Base-by-base conservation (phyloP, 768 basidiomycete genomes). In the Mycena filopes region DNA sequence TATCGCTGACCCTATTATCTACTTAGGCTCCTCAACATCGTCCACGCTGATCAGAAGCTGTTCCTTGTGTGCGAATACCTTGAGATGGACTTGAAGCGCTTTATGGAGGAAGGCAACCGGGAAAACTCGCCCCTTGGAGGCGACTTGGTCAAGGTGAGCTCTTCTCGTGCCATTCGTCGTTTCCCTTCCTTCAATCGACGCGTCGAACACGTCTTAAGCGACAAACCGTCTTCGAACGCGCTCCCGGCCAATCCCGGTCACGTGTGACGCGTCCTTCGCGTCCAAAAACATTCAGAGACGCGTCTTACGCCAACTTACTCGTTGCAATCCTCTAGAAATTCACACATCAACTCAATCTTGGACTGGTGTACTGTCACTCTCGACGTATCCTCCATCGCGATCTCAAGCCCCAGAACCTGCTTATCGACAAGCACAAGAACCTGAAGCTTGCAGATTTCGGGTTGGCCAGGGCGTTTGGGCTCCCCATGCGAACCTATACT, bases 61-160 rank as follows among this genome's bases (percentile, higher is more conserved):
- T 99, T 96, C 80, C 89, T 99, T 64, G 98, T 99, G 36, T 98
- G 96, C 75, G 98, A 99, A 79, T 99, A 96, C 79, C 85, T 99
- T 60, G 96, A 99, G 74, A 90, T 96, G 62, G 98, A 99, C 79
- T 80, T 99, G 67, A 99, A 99, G 78, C 87, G 93, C 36, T 99
- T 96, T 79, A 98, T 99, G 87, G 98, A 99, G 76, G 88, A 89
- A 40, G 89, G 90, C 54, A 96, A 86, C 75, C 87, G 84, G 74
- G 81, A 80, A 54, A 87, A 90, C 61, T 87, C 86, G 42, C 93
- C 94, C 43, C 89, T 98, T 67, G 82, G 88, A 23, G 82, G 84
- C 49, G 86, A 86, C 31, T 88, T 92, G 67, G 89, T 90, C 78
- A 95, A 96, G 90, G 96, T 95, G 72, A 73, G 91, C 67, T 41